Evolutionary conservation across 805 yeast genomes (phyloP).

Genomic region (Candida nitratophila): DNA sequence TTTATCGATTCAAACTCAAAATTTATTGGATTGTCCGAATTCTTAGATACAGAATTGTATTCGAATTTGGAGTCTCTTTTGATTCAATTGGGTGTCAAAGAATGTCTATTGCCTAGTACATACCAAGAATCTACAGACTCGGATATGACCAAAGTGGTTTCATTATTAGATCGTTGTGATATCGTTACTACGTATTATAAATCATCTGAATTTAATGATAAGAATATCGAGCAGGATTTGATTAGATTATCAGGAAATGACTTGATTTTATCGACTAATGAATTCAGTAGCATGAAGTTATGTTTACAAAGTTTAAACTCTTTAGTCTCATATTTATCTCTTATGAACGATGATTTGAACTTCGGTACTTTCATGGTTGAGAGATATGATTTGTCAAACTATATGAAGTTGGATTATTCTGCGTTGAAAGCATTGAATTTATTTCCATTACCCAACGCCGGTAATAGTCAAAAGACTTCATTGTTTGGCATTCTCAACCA

Average conservation of each 20-base stretch:
- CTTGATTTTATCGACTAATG: conserved; percentile 47
- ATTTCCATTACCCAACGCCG: conserved; percentile 52
- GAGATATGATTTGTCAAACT: conserved; percentile 67
- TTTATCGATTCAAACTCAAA: conserved; percentile 68
- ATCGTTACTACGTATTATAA: conserved; percentile 60
- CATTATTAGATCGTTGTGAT: conserved; percentile 72
- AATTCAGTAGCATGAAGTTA: conserved; percentile 37
- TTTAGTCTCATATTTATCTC: conserved; percentile 57
- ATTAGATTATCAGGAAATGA: conserved; percentile 59
- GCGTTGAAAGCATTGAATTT: conserved; percentile 84
- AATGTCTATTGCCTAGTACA: conserved; percentile 54
- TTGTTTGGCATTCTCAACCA: conserved; percentile 79
- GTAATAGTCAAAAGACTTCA: conserved; percentile 35
- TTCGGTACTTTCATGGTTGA: conserved; percentile 50
- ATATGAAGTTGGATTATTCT: conserved; percentile 85
- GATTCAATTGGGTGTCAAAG: conserved; percentile 86
- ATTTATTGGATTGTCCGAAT: conserved; percentile 66
- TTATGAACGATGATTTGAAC: conserved; percentile 50
- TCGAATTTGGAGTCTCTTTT: conserved; percentile 81
- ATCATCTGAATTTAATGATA: conserved; percentile 48
- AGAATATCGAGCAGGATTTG: conserved; percentile 74
- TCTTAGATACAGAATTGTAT: conserved; percentile 80
- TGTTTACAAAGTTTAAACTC: conserved; percentile 66
- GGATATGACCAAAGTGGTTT: conserved; percentile 58
- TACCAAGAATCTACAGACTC: conserved; percentile 36